Conservation (phyloP, 495 filamentous ascomycete genomes). For the Chaetomium fimeti region DNA sequence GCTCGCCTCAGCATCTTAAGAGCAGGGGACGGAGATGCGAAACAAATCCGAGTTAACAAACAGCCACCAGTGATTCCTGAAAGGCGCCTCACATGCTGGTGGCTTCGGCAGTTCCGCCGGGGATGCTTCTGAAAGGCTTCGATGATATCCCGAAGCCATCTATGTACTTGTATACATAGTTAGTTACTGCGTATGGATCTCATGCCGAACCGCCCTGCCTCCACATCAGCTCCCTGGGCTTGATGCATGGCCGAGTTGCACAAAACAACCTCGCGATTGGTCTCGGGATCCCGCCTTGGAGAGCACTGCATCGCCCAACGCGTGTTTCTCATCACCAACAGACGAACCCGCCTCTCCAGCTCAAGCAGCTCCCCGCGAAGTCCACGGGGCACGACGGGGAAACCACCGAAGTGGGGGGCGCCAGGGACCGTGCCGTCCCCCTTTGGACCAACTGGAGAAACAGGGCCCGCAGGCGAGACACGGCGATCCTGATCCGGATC, state of each 20-base stretch:
- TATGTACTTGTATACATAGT: neutral
- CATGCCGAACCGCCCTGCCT: neutral
- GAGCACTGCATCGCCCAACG: neutral
- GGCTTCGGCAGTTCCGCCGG: neutral
- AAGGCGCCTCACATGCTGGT: neutral
- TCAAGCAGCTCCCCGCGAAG: slow-evolving; percentile 6
- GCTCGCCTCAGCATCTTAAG: neutral
- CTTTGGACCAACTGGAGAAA: neutral
- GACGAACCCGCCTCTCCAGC: neutral
- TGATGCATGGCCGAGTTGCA: slow-evolving; percentile 6
- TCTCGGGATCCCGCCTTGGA: neutral
- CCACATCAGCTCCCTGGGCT: neutral
- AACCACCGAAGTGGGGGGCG: neutral
- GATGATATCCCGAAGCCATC: neutral
- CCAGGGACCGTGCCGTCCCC: neutral
- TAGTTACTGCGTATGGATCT: too few relatives aligned
- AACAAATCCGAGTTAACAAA: slow-evolving; percentile 1
- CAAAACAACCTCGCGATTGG: neutral
- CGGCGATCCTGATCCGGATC: neutral
- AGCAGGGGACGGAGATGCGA: neutral
- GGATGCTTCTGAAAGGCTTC: neutral
- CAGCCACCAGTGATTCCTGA: neutral
- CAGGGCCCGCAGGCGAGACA: neutral
- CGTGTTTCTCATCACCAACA: slow-evolving; percentile 9
- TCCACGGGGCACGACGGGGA: neutral